These are phyloP conservation scores for Tuctoria greenei DNA, from an alignment of 176 grass and related monocot genomes.

Conservation along the genomic window DNA sequence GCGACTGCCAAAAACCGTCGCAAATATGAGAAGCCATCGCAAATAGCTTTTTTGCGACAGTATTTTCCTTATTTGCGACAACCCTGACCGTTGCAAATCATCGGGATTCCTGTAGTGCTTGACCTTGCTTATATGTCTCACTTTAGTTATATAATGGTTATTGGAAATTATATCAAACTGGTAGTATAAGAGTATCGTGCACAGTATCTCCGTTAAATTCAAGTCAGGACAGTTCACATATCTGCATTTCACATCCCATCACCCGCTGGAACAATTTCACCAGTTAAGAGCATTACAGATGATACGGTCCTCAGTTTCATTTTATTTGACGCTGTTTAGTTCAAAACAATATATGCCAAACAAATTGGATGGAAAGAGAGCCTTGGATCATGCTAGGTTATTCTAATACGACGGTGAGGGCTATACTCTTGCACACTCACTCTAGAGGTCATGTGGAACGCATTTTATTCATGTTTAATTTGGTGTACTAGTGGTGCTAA, in stretches of 20 bases:
- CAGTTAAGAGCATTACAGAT: neutral
- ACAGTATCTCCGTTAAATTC: conserved; percentile 46
- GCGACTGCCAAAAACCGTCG: too few relatives aligned
- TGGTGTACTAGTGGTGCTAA: neutral
- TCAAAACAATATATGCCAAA: neutral
- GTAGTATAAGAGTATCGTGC: conserved; percentile 54
- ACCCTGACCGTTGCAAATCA: too few relatives aligned
- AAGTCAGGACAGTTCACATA: conserved; percentile 36
- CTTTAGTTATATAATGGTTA: too few relatives aligned
- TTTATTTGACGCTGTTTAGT: too few relatives aligned
- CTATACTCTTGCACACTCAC: neutral
- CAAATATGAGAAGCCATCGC: too few relatives aligned
- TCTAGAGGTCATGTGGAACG: neutral
- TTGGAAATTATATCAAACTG: conserved; percentile 47
- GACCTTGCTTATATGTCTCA: too few relatives aligned
- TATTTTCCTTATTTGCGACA: too few relatives aligned
- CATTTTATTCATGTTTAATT: neutral
- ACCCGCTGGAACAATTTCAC: conserved; percentile 8
- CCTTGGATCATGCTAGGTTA: conserved; percentile 25
- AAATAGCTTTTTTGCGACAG: too few relatives aligned
- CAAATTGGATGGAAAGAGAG: conserved; percentile 29
- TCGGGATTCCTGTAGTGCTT: too few relatives aligned
- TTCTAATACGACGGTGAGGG: neutral
- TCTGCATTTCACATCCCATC: conserved; percentile 36
- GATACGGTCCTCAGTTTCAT: neutral